Percentiles rank a stretch among this genome's conserved stretches.
Conservation (phyloP, 352 stramenopile species). For the Thraustochytrium striatum region DNA sequence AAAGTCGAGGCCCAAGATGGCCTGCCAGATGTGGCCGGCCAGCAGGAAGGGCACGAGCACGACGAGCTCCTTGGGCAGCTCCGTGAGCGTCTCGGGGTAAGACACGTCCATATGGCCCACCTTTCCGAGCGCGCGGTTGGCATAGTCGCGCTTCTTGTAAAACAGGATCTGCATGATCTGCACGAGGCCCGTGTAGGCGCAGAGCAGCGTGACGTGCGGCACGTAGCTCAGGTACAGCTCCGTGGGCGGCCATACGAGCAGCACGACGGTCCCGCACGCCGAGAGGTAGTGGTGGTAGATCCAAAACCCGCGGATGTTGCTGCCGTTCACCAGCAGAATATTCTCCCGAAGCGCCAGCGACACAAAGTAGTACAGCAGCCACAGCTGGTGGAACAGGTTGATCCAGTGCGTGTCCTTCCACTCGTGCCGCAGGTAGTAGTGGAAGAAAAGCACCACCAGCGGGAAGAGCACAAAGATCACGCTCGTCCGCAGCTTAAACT, state of each 20-base stretch:
- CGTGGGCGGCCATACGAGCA: conserved; percentile 51
- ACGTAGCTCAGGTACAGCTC: conserved; percentile 49
- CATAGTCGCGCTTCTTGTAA: conserved; percentile 47
- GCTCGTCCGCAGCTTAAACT: conserved; percentile 54
- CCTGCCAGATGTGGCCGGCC: conserved; percentile 40
- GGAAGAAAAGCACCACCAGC: conserved; percentile 47
- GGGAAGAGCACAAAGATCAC: conserved; percentile 52
- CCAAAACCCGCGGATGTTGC: conserved; percentile 51
- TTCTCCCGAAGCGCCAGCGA: conserved; percentile 53
- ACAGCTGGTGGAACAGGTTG: conserved; percentile 49
- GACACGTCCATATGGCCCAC: conserved; percentile 48
- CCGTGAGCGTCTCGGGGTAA: conserved; percentile 45
- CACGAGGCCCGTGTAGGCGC: conserved; percentile 49
- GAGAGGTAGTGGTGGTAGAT: conserved; percentile 54
- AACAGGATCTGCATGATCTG: conserved; percentile 48
- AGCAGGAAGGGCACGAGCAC: conserved; percentile 50
- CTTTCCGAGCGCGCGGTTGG: conserved; percentile 45
- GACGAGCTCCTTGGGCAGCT: conserved; percentile 46
- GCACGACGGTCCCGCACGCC: conserved; percentile 42
- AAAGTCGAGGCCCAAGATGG: conserved; percentile 37
- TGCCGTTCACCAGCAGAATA: conserved; percentile 52
- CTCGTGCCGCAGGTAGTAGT: conserved; percentile 43
- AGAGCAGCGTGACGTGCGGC: conserved; percentile 45
- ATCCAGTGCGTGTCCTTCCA: conserved; percentile 43
- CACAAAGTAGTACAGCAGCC: conserved; percentile 55